Evolutionary conservation across 2,329 filamentous ascomycete species (phyloP).

Genomic region (Colletotrichum sp.): DNA sequence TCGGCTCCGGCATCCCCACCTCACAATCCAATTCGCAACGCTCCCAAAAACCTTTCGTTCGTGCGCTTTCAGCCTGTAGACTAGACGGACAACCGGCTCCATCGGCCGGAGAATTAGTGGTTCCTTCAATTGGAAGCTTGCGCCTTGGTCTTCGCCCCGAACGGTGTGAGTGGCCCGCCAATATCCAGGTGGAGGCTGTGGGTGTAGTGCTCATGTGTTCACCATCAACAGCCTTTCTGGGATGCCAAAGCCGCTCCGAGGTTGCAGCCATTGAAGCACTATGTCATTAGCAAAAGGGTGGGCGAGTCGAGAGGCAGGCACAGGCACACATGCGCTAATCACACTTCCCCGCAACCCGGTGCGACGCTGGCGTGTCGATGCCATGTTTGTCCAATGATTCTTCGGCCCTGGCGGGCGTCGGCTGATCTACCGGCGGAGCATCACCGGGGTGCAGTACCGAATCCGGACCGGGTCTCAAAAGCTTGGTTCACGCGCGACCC

Average conservation of each 20-base stretch:
- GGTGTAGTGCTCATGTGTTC: not conserved
- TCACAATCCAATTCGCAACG: not conserved
- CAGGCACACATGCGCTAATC: not conserved
- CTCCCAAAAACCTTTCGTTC: not conserved
- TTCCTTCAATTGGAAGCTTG: conserved; percentile 4
- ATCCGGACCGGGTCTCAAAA: not conserved
- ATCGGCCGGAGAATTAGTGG: not conserved
- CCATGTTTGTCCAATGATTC: not conserved
- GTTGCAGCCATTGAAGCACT: not conserved
- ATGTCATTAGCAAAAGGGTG: not conserved
- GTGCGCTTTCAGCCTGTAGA: not conserved
- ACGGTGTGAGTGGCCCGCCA: not conserved
- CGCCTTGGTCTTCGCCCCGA: not conserved
- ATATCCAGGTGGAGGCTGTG: not conserved
- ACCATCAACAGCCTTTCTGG: not conserved
- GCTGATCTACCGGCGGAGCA: conserved; percentile 2
- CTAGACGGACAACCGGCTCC: not conserved
- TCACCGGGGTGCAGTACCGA: not conserved
- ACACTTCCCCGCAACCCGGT: not conserved
- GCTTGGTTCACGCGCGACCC: not conserved
- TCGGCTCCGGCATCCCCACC: conserved; percentile 9
- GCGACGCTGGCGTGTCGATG: not conserved
- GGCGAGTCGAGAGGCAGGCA: not conserved
- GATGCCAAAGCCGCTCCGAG: not conserved
- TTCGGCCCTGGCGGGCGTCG: conserved; percentile 9